Percentiles rank a stretch among this genome's conserved stretches.
These are phyloP conservation scores for Neonectria sp. DNA, from an alignment of 2,329 filamentous ascomycete genomes.

Conservation along the genomic window DNA sequence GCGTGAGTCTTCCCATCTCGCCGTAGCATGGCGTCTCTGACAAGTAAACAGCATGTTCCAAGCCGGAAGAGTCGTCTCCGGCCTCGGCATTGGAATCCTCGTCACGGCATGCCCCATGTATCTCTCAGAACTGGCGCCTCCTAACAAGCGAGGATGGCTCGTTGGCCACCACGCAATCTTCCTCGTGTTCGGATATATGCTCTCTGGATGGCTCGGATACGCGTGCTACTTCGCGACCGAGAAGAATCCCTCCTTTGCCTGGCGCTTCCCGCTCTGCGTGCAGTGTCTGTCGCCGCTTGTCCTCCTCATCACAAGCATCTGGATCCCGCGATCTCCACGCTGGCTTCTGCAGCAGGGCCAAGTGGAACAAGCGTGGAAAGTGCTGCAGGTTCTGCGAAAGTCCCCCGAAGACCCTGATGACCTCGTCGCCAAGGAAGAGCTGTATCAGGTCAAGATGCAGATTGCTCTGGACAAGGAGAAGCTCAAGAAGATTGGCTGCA, in stretches of 20 bases:
- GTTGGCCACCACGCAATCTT: conserved; percentile 66
- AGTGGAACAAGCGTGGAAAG: conserved; percentile 60
- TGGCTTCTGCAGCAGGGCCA: conserved; percentile 65
- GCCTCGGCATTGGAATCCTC: conserved; percentile 59
- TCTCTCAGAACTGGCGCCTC: conserved; percentile 51
- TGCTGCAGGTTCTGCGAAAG: conserved; percentile 55
- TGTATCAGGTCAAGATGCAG: conserved; percentile 63
- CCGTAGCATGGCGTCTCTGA: background rate
- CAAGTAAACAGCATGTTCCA: conserved; percentile 51
- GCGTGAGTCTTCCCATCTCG: conserved; percentile 46
- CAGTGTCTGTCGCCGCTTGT: conserved; percentile 57
- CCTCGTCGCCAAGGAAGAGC: conserved; percentile 61
- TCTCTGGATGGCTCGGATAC: conserved; percentile 58
- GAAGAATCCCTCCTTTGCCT: conserved; percentile 53
- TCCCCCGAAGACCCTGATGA: conserved; percentile 52
- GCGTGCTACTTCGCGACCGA: conserved; percentile 53
- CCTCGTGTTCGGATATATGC: conserved; percentile 61
- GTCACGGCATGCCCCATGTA: conserved; percentile 55
- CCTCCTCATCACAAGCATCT: conserved; percentile 53
- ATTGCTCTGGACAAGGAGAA: conserved; percentile 59
- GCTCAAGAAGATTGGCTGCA: conserved; percentile 56
- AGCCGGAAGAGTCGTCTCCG: conserved; percentile 61
- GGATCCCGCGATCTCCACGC: conserved; percentile 60
- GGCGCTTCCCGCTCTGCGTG: conserved; percentile 61
- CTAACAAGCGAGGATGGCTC: conserved; percentile 62